These are phyloP conservation scores for Mycena belliarum DNA, from an alignment of 768 basidiomycete species.

Conservation along the genomic window DNA sequence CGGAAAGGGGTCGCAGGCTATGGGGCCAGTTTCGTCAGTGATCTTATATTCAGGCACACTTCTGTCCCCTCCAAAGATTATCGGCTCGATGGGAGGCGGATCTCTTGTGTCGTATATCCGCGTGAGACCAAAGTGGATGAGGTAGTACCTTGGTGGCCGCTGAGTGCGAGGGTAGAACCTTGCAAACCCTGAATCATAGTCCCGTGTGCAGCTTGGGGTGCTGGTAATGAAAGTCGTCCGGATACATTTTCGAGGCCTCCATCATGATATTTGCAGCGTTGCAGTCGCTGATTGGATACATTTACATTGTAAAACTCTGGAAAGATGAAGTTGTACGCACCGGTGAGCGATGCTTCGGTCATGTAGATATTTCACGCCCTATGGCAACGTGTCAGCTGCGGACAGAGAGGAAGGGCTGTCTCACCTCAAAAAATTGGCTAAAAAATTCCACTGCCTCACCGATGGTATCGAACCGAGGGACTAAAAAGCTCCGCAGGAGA, in stretches of 20 bases:
- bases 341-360: neutral
- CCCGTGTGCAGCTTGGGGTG: neutral
- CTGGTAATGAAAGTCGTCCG: neutral
- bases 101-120: conserved; percentile 27
- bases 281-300: neutral
- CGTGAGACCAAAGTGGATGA: conserved; percentile 40
- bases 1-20: conserved; percentile 41
- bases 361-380: neutral
- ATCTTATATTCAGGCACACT: conserved; percentile 1
- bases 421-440: conserved; percentile 31
- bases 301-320: neutral
- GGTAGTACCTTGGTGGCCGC: conserved; percentile 32
- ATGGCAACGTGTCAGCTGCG: no score
- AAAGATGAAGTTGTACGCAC: neutral
- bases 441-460: conserved; percentile 35
- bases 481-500: conserved; percentile 10
- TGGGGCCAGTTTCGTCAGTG: conserved; percentile 17
- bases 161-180: conserved; percentile 24
- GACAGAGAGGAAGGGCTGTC: neutral
- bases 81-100: conserved; percentile 25
- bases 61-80: conserved; percentile 41
- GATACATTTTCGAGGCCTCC: neutral
- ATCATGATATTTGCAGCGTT: neutral
- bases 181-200: neutral
- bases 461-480: conserved; percentile 28